Evolutionary conservation across 352 stramenopile genomes (phyloP).

Genomic region (Elongisporangium prolatum): DNA sequence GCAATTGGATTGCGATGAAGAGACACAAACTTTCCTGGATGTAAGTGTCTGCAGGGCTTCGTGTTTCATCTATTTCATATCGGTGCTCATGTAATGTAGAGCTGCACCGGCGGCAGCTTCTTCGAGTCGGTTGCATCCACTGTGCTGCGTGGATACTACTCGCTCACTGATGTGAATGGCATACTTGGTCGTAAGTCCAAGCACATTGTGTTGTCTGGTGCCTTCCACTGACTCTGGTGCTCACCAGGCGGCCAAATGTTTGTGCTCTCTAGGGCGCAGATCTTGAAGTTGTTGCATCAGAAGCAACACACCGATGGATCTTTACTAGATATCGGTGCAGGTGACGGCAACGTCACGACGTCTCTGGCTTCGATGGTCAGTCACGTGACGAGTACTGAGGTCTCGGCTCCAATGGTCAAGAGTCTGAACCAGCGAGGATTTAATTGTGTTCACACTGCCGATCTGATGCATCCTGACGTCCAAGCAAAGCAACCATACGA

Average conservation of each 20-base stretch:
- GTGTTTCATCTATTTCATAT: no score
- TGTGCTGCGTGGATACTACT: conserved; percentile 76
- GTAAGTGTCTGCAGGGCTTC: conserved; percentile 22
- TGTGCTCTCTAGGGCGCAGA: conserved; percentile 70
- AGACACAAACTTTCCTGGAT: conserved; percentile 68
- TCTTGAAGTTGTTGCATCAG: conserved; percentile 54
- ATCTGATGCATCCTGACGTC: conserved; percentile 66
- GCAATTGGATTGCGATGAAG: conserved; percentile 67
- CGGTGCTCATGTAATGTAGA: conserved; percentile 24
- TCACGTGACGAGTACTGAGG: conserved; percentile 65
- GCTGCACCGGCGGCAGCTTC: conserved; percentile 64
- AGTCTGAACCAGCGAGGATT: conserved; percentile 71
- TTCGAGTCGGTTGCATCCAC: conserved; percentile 64
- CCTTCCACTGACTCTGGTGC: not conserved
- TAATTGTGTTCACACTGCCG: conserved; percentile 68
- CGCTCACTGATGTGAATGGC: conserved; percentile 76
- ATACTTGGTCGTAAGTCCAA: conserved; percentile 68
- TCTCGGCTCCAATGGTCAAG: conserved; percentile 75
- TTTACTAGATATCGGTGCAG: conserved; percentile 78
- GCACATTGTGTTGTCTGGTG: not conserved
- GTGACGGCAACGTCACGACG: conserved; percentile 79
- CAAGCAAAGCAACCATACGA: conserved; percentile 63
- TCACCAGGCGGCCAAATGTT: conserved; percentile 82
- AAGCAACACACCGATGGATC: conserved; percentile 39
- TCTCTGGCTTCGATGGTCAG: conserved; percentile 75